Conservation (phyloP, 306 rosid species). For the Ochetophila trinervis region DNA sequence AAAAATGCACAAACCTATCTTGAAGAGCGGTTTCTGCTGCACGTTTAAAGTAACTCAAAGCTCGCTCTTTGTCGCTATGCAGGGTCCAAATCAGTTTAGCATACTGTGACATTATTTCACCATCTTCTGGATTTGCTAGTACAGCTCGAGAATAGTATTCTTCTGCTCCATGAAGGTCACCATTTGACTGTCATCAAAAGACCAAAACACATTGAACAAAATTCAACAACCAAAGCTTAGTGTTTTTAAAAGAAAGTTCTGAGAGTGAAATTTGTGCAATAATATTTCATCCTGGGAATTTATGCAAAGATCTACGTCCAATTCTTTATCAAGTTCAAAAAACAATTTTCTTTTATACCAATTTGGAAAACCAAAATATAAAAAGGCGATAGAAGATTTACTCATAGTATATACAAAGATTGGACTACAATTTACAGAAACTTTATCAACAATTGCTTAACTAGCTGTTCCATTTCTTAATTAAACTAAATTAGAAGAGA, state of each 20-base stretch:
- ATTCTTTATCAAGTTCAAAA: too few species aligned
- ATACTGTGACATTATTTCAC: conserved; percentile 56
- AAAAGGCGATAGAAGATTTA: too few species aligned
- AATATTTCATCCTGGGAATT: background rate
- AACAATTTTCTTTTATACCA: too few species aligned
- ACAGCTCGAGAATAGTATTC: conserved; percentile 66
- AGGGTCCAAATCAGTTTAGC: conserved; percentile 77
- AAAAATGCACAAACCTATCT: conserved; percentile 55
- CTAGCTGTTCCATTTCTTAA: background rate
- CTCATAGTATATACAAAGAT: too few species aligned
- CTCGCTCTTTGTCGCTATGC: conserved; percentile 61
- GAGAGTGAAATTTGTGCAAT: conserved; percentile 1
- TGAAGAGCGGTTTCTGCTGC: conserved; percentile 59
- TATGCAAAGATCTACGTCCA: background rate
- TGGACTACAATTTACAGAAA: too few species aligned
- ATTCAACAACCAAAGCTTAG: background rate
- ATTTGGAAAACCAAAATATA: too few species aligned
- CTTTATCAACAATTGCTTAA: too few species aligned
- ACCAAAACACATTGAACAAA: conserved; percentile 1
- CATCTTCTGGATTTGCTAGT: conserved; percentile 65
- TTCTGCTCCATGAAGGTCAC: conserved; percentile 69
- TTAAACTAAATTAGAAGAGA: background rate
- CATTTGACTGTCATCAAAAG: conserved; percentile 57
- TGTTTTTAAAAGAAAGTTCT: too few species aligned
- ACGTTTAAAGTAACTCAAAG: conserved; percentile 58